phyloP scores from a whole-genome alignment of 2,329 filamentous ascomycete genomes.

The Cordyceps sp. region DNA sequence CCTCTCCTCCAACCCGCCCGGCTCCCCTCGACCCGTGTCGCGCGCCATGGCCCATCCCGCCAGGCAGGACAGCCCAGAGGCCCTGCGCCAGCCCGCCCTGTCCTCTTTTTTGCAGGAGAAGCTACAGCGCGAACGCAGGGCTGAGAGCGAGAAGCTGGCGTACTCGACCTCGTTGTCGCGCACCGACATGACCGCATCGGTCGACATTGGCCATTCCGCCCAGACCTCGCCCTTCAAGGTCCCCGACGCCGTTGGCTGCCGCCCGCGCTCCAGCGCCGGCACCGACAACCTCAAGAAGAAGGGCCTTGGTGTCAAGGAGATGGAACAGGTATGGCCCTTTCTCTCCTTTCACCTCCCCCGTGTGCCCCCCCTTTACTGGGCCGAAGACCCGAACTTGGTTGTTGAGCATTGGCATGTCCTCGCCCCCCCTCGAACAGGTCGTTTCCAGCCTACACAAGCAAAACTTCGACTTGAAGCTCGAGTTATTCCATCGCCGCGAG shows the following conservation, averaged over 20 bases:
- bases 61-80: conserved; percentile 23
- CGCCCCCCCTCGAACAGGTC: too few relatives aligned
- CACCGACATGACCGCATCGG: conserved; percentile 20
- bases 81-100: conserved; percentile 20
- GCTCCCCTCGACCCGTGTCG: conserved; percentile 19
- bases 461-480: conserved; percentile 62
- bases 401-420: too few relatives aligned
- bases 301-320: conserved; percentile 47
- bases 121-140: conserved; percentile 31
- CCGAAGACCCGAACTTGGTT: too few relatives aligned
- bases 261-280: conserved; percentile 25
- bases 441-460: conserved; percentile 55
- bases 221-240: conserved; percentile 22
- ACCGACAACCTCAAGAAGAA: conserved; percentile 27
- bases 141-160: conserved; percentile 26
- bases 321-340: conserved; percentile 38
- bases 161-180: conserved; percentile 16
- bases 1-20: conserved; percentile 9
- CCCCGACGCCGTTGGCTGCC: conserved; percentile 16
- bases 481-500: conserved; percentile 53
- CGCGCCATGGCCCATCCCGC: conserved; percentile 24
- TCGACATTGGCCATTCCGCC: conserved; percentile 18
- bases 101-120: conserved; percentile 39
- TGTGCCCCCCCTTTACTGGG: conserved; percentile 2
- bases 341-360: too few relatives aligned